Base-by-base conservation (phyloP, 1,284 basidiomycete genomes). In the Boletus sp. region DNA sequence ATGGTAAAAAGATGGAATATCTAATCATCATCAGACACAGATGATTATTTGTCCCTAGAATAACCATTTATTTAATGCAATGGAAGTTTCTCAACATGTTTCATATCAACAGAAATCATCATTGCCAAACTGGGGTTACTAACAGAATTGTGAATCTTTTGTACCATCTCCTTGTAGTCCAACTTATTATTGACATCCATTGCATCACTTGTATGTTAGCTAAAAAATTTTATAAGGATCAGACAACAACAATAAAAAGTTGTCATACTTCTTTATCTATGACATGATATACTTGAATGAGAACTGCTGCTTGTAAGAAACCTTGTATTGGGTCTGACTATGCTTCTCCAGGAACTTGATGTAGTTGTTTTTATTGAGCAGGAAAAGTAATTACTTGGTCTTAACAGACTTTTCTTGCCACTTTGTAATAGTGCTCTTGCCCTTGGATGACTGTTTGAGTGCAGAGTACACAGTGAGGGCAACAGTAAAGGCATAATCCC, bases 121-220 rank as follows among this genome's bases (percentile, higher is more conserved):
- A 5, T 41, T 16, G 36, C 22, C 8, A 6, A 22, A 8, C 3
- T 13, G 17, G 30, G n/a, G 16, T 43, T 12, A 6, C 22, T 16
- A 23, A 7, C 27, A 10, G 22, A 10, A 41, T 47, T 32, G 5
- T 34, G 2, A 9, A 57, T 45, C 5, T 55, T 49, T 12, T 38
- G 26, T 1, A 49, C 54, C 38, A 60, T 48, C 4, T 55, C 47
- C 12, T 51, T 44, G 37, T 54, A 59, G 38, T 61, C 52, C 2
- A 27, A 19, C 8, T 35, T 9, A 29, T 53, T 53, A 12, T 61
- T 48, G 8, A 61, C 39, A 20, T 52, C 44, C 41, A 53, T 53
- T 12, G 34, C 50, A 8, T 54, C 41, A 36, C 8, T 34, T 4
- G 8, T 2, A 8, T 1, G 8, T 17, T 48, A 46, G n/a, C 46